phyloP scores from a whole-genome alignment of 1,284 basidiomycete genomes.

The Sanghuangporus weigelae region DNA sequence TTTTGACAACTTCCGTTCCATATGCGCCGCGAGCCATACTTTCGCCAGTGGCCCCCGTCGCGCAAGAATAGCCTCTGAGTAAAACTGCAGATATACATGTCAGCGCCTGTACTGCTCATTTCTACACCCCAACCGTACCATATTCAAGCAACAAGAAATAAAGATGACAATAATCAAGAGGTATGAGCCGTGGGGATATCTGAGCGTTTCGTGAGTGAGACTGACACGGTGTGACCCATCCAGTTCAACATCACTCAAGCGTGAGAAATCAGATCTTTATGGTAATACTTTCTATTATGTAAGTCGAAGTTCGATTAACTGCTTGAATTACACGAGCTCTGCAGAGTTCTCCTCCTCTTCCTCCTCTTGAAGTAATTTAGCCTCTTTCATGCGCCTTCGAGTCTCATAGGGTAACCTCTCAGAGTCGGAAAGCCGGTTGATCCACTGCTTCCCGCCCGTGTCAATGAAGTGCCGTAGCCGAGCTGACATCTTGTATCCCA shows the following conservation, averaged over 20 bases:
- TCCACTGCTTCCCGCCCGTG: constrained; percentile 23
- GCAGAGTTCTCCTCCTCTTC: background rate
- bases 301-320: too few species aligned
- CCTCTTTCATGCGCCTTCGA: background rate
- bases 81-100: constrained; percentile 51
- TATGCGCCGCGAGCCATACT: constrained; percentile 98
- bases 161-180: constrained; percentile 6
- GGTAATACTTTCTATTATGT: too few species aligned
- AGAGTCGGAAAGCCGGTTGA: background rate
- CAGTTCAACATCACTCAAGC: background rate
- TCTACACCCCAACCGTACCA: constrained; percentile 1
- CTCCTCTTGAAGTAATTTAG: background rate
- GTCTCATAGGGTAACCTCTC: constrained; percentile 4
- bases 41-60: constrained; percentile 91
- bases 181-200: background rate
- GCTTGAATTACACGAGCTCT: too few species aligned
- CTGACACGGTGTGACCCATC: constrained; percentile 16
- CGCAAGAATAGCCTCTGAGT: constrained; percentile 89
- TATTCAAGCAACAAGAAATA: constrained; percentile 7
- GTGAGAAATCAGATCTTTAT: background rate
- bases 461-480: constrained; percentile 32
- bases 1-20: constrained; percentile 97
- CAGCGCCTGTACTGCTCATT: background rate
- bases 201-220: background rate
- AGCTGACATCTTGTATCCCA: constrained; percentile 35